Evolutionary conservation across 352 stramenopile genomes (phyloP).

Genomic region (Pythium aquatile): DNA sequence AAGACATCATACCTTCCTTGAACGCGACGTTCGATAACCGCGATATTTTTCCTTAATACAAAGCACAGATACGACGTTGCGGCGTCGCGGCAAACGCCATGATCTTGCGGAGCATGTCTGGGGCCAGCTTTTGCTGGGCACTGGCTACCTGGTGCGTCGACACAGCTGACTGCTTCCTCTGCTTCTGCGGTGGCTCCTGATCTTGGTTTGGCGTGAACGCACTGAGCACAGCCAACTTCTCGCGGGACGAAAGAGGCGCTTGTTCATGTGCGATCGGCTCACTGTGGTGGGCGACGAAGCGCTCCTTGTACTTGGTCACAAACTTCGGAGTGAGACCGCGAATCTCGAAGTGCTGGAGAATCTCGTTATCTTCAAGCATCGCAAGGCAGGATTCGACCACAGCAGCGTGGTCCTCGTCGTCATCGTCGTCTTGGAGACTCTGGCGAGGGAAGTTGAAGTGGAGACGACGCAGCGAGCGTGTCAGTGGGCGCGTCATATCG

Average conservation of each 20-base stretch:
- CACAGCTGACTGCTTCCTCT: background rate
- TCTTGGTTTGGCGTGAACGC: background rate
- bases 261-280: background rate
- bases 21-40: background rate
- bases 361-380: background rate
- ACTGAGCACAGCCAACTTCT: background rate
- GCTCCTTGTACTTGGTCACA: background rate
- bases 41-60: background rate
- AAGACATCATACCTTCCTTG: background rate
- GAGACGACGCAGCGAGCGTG: background rate
- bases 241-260: background rate
- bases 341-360: background rate
- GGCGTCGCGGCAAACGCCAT: background rate
- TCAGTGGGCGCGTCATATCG: background rate
- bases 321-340: background rate
- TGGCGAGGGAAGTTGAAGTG: background rate
- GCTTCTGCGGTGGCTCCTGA: background rate
- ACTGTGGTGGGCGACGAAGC: background rate
- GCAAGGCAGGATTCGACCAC: background rate
- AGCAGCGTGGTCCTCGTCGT: background rate
- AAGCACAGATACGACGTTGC: background rate
- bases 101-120: background rate
- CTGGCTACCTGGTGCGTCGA: background rate
- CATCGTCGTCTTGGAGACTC: background rate
- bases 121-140: background rate